Conservation (phyloP, 176 grass and related monocot genomes). For the Carex scoparia region DNA sequence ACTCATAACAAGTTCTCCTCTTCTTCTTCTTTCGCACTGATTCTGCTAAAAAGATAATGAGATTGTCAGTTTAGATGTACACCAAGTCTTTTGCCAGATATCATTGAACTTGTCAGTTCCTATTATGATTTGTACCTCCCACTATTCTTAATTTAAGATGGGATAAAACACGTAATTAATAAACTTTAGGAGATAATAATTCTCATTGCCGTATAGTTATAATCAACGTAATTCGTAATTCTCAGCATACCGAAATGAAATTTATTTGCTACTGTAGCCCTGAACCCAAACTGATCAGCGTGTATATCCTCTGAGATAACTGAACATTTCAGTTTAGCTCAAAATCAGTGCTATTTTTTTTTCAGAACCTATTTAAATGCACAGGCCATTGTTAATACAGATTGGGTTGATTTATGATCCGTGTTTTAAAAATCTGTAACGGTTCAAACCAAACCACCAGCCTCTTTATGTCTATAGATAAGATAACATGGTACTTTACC, state of each 20-base stretch:
- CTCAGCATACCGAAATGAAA: background rate
- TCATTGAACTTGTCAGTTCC: background rate
- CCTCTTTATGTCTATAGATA: background rate
- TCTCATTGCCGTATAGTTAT: background rate
- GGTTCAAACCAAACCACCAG: background rate
- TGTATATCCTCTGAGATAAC: no score
- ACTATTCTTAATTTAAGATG: background rate
- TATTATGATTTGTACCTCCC: background rate
- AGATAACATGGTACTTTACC: background rate
- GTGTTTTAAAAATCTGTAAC: no score
- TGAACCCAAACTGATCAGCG: background rate
- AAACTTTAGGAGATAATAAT: background rate
- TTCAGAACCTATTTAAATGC: no score
- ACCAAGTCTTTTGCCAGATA: background rate
- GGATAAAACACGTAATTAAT: background rate
- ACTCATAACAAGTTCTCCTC: constrained; percentile 70
- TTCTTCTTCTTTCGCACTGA: constrained; percentile 52
- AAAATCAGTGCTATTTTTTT: no score
- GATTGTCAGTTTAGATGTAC: background rate
- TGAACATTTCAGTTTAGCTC: no score
- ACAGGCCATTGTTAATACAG: no score
- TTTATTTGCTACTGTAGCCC: background rate
- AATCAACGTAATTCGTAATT: background rate
- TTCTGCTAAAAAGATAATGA: background rate
- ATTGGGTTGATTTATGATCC: no score